Evolutionary conservation across 208 protist species (phyloP).

Genomic region (Wallacemonas rigidus): DNA sequence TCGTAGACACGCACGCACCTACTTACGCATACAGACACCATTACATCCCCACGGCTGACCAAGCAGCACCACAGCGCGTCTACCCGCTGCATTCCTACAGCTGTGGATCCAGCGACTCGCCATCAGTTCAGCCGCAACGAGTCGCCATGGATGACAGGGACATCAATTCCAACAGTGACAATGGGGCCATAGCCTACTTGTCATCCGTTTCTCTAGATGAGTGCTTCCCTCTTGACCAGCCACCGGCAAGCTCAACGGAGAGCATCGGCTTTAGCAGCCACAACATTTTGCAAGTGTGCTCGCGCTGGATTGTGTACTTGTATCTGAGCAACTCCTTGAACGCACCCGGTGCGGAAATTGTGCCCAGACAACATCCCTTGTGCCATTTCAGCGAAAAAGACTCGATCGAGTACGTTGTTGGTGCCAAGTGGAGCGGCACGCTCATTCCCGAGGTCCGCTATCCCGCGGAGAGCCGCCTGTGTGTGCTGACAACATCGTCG

Average conservation of each 20-base stretch:
- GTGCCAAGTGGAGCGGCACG: constrained; percentile 64
- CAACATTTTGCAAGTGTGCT: constrained; percentile 79
- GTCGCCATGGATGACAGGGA: background rate
- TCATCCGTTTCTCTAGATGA: constrained; percentile 20
- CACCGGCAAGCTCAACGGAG: constrained; percentile 41
- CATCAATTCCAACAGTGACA: background rate
- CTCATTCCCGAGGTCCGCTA: constrained; percentile 61
- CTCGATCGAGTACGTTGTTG: constrained; percentile 36
- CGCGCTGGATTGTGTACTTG: constrained; percentile 57
- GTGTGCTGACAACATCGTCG: constrained; percentile 62
- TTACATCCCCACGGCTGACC: too few relatives aligned
- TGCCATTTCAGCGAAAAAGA: constrained; percentile 25
- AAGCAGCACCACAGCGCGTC: too few relatives aligned
- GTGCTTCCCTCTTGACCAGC: constrained; percentile 45
- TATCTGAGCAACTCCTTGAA: constrained; percentile 41
- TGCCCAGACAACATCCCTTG: constrained; percentile 37
- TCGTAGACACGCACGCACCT: too few relatives aligned
- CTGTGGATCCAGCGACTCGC: too few relatives aligned
- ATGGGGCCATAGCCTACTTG: background rate
- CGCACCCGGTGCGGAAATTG: constrained; percentile 30
- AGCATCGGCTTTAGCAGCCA: constrained; percentile 74
- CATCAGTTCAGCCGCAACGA: too few relatives aligned
- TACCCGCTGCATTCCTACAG: too few relatives aligned
- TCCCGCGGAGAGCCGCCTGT: constrained; percentile 62
- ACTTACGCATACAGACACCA: too few relatives aligned